Evolutionary conservation across 2,329 filamentous ascomycete genomes (phyloP).

Genomic region (Sclerotinia minor): DNA sequence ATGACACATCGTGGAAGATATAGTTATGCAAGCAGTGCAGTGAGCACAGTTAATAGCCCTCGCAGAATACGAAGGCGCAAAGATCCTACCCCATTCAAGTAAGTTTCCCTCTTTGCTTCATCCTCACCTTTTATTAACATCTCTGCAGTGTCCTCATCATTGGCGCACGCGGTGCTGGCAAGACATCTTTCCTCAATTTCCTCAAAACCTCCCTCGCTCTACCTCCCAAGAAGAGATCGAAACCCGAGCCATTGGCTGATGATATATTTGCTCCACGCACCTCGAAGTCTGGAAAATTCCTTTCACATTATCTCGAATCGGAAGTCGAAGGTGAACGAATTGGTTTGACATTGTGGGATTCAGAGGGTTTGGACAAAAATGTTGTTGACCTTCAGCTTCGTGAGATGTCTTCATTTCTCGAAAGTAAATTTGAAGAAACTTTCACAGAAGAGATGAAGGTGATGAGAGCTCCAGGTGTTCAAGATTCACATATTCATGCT

Average conservation of each 20-base stretch:
- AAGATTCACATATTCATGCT: slow-evolving; percentile 96
- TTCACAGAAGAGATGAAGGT: slow-evolving; percentile 98
- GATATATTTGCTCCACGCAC: slow-evolving; percentile 54
- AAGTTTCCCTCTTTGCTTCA: slow-evolving; percentile 48
- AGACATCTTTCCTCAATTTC: slow-evolving; percentile 96
- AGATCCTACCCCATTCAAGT: slow-evolving; percentile 99
- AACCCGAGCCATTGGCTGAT: slow-evolving; percentile 43
- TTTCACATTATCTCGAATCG: slow-evolving; percentile 87
- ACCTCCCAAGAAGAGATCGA: slow-evolving; percentile 72
- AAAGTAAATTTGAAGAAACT: slow-evolving; percentile 98
- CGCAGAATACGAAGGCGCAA: slow-evolving; percentile 89
- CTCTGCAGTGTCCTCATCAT: slow-evolving; percentile 77
- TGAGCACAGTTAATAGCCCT: slow-evolving; percentile 90
- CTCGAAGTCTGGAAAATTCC: slow-evolving; percentile 63
- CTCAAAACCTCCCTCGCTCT: slow-evolving; percentile 82
- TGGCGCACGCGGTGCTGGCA: slow-evolving; percentile 83
- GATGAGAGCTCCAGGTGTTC: slow-evolving; percentile 83
- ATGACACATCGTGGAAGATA: slow-evolving; percentile 96
- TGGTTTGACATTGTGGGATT: slow-evolving; percentile 95
- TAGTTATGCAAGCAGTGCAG: slow-evolving; percentile 90
- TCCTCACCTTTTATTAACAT: slow-evolving; percentile 28
- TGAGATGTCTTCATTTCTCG: slow-evolving; percentile 87
- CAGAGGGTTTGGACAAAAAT: slow-evolving; percentile 90
- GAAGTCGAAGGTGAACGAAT: slow-evolving; percentile 91
- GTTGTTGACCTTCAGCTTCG: slow-evolving; percentile 91